Base-by-base conservation (phyloP, 495 filamentous ascomycete species). In the Bacidia rubella region DNA sequence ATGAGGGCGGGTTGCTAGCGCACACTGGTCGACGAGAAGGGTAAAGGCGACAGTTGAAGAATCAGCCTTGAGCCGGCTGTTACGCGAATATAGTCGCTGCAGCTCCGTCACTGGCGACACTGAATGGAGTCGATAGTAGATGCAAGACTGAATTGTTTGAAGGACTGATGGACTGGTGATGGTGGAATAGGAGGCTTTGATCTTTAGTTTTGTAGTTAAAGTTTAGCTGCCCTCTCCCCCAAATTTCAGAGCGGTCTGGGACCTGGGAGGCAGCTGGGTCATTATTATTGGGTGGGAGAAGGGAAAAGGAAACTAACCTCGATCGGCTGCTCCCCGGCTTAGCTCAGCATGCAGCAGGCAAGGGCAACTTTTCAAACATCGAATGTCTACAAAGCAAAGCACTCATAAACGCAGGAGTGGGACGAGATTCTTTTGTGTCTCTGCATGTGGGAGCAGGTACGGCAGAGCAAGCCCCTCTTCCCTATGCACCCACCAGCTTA, bases 1-100 rank as follows among this genome's bases (percentile, higher is more conserved):
- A 35, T 50, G 47, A 50, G 47, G 32, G 47, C 47, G 47, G 47
- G 25, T 26, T 25, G 38, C 29, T 50, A 50, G 47, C 47, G 47
- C 47, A 15, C 25, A 38, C 19, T 4, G 17, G 24, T 25, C 25
- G 47, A 38, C 22, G 17, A 32, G 47, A 50, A 38, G 15, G 27
- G 47, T 38, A 38, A 35, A n/a, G 24, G 47, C 27, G 26, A 3
- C 24, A 17, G 22, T n/a, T n/a, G 20, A 5, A 22, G 22, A 25
- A 15, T 15, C 44, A 47, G 21, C 15, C 44, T 47, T 47, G 20
- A 15, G 26, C 21, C n/a, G 43, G 43, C 43, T 35, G 29, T 35
- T 7, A 35, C 15, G 15, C 29, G 29, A 15, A 7, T 5, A 35
- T 35, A 15, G 29, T 35, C 29, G 15, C 29, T 35, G 29, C 29